Conservation (phyloP, 2,329 filamentous ascomycete genomes). For the Beauveria varroae region DNA sequence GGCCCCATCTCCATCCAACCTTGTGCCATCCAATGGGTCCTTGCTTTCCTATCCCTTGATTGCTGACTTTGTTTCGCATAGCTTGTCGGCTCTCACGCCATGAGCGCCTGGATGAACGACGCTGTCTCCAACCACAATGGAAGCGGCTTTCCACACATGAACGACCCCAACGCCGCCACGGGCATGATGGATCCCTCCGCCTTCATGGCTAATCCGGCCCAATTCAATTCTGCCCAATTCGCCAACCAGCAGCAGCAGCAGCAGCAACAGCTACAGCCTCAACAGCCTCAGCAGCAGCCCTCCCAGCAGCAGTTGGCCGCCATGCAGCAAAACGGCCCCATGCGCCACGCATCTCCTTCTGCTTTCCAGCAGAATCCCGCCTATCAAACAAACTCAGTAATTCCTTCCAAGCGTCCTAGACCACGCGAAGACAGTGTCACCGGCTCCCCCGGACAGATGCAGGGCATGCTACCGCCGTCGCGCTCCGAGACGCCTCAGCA, state of each 20-base stretch:
- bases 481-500: slow-evolving; percentile 90
- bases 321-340: slow-evolving; percentile 69
- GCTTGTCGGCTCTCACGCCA: slow-evolving; percentile 45
- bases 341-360: slow-evolving; percentile 74
- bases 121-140: slow-evolving; percentile 63
- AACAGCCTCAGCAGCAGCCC: slow-evolving; percentile 17
- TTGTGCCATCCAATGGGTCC: slow-evolving; percentile 33
- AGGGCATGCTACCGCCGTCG: slow-evolving; percentile 68
- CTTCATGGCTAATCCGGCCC: slow-evolving; percentile 52
- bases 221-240: slow-evolving; percentile 55
- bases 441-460: slow-evolving; percentile 70
- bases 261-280: slow-evolving; percentile 15
- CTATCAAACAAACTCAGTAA: slow-evolving; percentile 78
- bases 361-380: slow-evolving; percentile 59
- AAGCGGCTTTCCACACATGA: slow-evolving; percentile 59
- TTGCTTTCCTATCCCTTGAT: slow-evolving; percentile 31
- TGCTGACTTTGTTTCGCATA: slow-evolving; percentile 37
- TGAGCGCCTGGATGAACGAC: slow-evolving; percentile 69
- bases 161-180: slow-evolving; percentile 47
- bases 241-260: slow-evolving; percentile 42
- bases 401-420: slow-evolving; percentile 82
- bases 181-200: slow-evolving; percentile 59
- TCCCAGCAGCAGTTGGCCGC: slow-evolving; percentile 42
- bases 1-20: slow-evolving; percentile 36
- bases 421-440: slow-evolving; percentile 77